Evolutionary conservation across 805 yeast species (phyloP).

Genomic region (Candida loeiensis): DNA sequence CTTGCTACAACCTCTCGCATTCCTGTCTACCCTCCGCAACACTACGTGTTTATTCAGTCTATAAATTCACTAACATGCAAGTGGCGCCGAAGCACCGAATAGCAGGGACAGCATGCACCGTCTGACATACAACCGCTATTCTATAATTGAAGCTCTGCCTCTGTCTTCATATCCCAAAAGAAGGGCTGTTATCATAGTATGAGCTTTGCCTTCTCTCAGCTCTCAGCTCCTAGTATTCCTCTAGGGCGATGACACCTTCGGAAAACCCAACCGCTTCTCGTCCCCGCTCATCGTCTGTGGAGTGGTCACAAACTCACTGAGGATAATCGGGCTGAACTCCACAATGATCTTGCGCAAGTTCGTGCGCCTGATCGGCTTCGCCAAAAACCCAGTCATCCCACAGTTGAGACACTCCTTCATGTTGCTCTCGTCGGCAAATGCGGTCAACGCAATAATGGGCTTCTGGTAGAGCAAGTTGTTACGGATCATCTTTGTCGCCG

Average conservation of each 20-base stretch:
- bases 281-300: constrained; percentile 28
- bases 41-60: no score
- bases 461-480: constrained; percentile 52
- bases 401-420: constrained; percentile 77
- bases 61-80: no score
- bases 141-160: no score
- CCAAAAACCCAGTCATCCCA: constrained; percentile 91
- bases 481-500: constrained; percentile 75
- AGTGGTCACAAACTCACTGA: constrained; percentile 32
- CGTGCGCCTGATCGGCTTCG: constrained; percentile 80
- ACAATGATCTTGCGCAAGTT: constrained; percentile 56
- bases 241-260: constrained; percentile 2
- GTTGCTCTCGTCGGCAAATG: constrained; percentile 91
- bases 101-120: no score
- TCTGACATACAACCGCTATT: no score
- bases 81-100: no score
- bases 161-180: no score
- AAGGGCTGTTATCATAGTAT: no score
- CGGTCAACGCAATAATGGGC: constrained; percentile 93
- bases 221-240: background rate
- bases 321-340: constrained; percentile 41
- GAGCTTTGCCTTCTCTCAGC: background rate
- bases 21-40: no score
- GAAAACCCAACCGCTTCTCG: constrained; percentile 25
- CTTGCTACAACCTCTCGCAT: no score